Conservation (phyloP, 2,329 filamentous ascomycete species). For the Kalaharituber pfeilii region DNA sequence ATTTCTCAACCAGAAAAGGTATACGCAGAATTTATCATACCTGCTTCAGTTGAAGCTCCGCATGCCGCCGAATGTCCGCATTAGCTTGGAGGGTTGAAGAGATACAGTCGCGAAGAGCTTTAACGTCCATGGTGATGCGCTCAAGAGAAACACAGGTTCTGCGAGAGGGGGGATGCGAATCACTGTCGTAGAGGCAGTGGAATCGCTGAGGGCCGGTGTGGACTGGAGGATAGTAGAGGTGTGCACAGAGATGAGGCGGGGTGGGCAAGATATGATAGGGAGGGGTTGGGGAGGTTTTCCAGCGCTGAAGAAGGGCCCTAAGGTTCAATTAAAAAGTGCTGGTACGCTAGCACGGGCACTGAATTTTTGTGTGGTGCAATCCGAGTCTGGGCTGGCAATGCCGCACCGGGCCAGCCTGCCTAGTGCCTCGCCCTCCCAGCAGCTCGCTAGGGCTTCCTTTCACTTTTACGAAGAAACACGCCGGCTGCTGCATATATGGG, state of each 20-base stretch:
- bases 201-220: background rate
- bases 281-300: background rate
- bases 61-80: slow-evolving; percentile 55
- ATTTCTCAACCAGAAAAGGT: no score
- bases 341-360: background rate
- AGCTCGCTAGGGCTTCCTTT: no score
- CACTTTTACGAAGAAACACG: no score
- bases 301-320: background rate
- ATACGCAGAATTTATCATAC: slow-evolving; percentile 41
- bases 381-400: no score
- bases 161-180: background rate
- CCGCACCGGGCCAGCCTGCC: no score
- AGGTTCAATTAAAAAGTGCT: background rate
- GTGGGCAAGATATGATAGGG: background rate
- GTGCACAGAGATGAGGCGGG: background rate
- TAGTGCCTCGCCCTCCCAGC: no score
- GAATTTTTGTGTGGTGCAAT: no score
- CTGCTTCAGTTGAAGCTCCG: slow-evolving; percentile 66
- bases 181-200: background rate
- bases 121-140: slow-evolving; percentile 47
- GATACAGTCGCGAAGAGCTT: slow-evolving; percentile 58
- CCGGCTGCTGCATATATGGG: no score
- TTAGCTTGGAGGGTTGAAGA: slow-evolving; percentile 58
- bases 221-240: background rate
- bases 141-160: background rate